These are phyloP conservation scores for Stephania yunnanensis DNA, from an alignment of 164 flowering plant genomes.

Conservation along the genomic window DNA sequence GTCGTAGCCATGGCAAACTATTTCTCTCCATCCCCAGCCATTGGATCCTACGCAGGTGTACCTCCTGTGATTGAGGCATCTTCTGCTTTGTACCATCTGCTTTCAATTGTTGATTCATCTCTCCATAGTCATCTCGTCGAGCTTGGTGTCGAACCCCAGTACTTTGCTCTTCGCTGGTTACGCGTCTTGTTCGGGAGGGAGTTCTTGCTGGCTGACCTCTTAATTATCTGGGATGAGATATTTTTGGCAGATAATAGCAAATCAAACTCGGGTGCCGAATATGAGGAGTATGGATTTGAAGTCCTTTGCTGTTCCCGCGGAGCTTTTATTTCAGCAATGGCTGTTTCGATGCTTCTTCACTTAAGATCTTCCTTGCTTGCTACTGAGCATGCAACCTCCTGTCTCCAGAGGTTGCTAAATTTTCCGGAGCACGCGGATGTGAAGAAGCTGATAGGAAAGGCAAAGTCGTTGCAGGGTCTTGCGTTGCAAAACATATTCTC, in stretches of 20 bases:
- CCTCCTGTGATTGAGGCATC: conserved; percentile 93
- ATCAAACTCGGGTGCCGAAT: conserved; percentile 19
- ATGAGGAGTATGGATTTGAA: conserved; percentile 29
- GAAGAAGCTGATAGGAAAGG: conserved; percentile 59
- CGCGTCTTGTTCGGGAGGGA: conserved; percentile 92
- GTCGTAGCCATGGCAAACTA: conserved; percentile 78
- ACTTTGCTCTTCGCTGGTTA: conserved; percentile 93
- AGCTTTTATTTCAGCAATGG: conserved; percentile 70
- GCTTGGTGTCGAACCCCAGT: conserved; percentile 96
- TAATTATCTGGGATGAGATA: conserved; percentile 88
- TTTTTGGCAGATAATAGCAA: conserved; percentile 58
- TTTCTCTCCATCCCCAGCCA: conserved; percentile 53
- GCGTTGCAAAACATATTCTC: conserved; percentile 42
- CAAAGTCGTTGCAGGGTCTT: conserved; percentile 63
- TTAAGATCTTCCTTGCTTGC: conserved; percentile 85
- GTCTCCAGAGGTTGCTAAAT: conserved; percentile 77
- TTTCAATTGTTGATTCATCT: conserved; percentile 73
- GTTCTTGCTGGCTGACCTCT: conserved; percentile 63
- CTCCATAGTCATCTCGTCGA: conserved; percentile 81
- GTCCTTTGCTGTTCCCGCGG: conserved; percentile 60
- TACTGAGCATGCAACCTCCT: conserved; percentile 77
- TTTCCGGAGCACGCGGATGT: conserved; percentile 62
- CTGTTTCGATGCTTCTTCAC: conserved; percentile 84
- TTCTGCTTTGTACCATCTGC: conserved; percentile 74
- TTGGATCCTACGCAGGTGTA: conserved; percentile 45